Base-by-base conservation (phyloP, 1,284 basidiomycete species). In the Dichomitus squalens region DNA sequence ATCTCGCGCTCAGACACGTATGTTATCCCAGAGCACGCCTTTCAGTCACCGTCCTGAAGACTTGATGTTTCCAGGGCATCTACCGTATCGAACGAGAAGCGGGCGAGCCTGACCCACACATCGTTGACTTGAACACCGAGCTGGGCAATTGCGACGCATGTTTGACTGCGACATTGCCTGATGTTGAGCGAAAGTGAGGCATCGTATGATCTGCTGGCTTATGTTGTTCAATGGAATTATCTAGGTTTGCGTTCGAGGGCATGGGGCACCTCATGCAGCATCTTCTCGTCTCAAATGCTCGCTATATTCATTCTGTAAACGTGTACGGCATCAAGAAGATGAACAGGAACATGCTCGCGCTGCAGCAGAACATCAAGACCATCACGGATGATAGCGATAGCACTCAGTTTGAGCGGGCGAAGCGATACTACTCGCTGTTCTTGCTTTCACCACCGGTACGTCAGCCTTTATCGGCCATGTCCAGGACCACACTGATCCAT, bases 341-440 rank as follows among this genome's bases (percentile, higher is more conserved):
- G 71, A 76, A 88, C 66, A 86, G 95, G 41, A 97, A 98, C 73
- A 90, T 98, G 44, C 79, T 95, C 23, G 92, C 96, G 12, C 80
- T 99, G 23, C 95, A 97, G 71, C 96, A 99, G 71, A 92, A 93
- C 66, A 82, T 98, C 64, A 93, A 94, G 69, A 88, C 89, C 8
- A 83, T 96, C 52, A 82, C 85, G 3, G 77, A 82, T 52, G 82
- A 84, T 55, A 76, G 77, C 47, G 78, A 81, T 53, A 81, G 86
- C 55, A 83, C 86, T 5, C 85, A 90, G 59, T 89, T 98, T 59
- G 84, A 90, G 52, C 81, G 85, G 20, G 90, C 87, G 4, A 87
- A 91, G 64, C 80, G 79, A 44, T 97, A 95, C 73, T 98, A 93
- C 76, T 82, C 87, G 14, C 72, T 97, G 52, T 96, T 92, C 70